Base-by-base conservation (phyloP, 1,284 basidiomycete genomes). In the Lentinula novae-zelandiae region DNA sequence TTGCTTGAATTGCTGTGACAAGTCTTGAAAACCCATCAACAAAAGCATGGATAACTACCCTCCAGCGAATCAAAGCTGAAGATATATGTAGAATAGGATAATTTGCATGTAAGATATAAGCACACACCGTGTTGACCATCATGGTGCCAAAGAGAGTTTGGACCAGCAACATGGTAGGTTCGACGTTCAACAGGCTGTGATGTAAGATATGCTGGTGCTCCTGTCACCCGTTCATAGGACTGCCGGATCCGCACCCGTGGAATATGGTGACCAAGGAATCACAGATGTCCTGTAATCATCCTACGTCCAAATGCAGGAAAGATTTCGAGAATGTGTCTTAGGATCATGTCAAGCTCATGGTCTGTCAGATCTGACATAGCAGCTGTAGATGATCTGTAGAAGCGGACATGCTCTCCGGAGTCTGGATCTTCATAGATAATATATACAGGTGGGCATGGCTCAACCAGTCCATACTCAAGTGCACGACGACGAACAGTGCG, bases 51-150 rank as follows among this genome's bases (percentile, higher is more conserved):
- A 76, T 68, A 0, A 75, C 72, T 20, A 75, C 66, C 2, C 70
- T 69, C 69, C 68, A 76, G 3, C 57, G 46, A 15, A 75, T 74
- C 1, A 73, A 60, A 49, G 70, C 71, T 63, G 33, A 3, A 10
- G 15, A 20, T 12, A 53, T 6, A 36, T 20, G 22, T 27, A 27
- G 22, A 27, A 27, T 27, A 27, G 22, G 22, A 27, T 27, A 27
- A 27, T 27, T 27, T 27, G 3, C 22, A 27, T 27, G 22, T 27
- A 27, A 27, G 15, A 38, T 46, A 20, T 36, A 6, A 42, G 6
- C 15, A 61, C 68, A 31, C 62, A 73, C 73, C 72, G 57, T 74
- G 73, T 59, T 75, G 70, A 4, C 72, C 72, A 62, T 75, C 71
- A 61, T 74, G 73, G 63, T 74, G 73, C 73, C 72, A 74, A 7